A percentile compares a stretch with the other conserved stretches of the same genome.
These are phyloP conservation scores for Pseudohalonectria lignicola DNA, from an alignment of 2,329 filamentous ascomycete species.

Conservation along the genomic window DNA sequence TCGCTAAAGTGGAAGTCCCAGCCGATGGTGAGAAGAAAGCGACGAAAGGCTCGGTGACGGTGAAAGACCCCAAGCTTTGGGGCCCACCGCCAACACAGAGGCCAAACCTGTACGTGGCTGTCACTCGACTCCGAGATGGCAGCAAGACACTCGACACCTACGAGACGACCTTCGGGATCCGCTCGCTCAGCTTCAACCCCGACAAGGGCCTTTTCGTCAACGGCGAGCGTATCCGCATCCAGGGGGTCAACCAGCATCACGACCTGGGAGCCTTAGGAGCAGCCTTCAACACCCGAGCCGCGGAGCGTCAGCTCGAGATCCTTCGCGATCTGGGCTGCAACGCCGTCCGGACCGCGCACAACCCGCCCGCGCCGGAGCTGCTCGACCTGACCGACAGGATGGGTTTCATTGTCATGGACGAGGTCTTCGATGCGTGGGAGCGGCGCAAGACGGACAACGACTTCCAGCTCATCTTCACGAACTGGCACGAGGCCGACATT, in stretches of 20 bases:
- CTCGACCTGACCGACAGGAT: conserved; percentile 36
- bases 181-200: conserved; percentile 25
- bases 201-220: conserved; percentile 34
- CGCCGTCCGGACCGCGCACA: conserved; percentile 38
- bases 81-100: conserved; percentile 31
- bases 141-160: conserved; percentile 21
- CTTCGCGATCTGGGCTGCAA: conserved; percentile 39
- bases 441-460: conserved; percentile 32
- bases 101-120: conserved; percentile 35
- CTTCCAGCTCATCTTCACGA: conserved; percentile 37
- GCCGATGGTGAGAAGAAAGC: conserved; percentile 17
- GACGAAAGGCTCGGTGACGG: conserved; percentile 19
- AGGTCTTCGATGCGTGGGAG: conserved; percentile 42
- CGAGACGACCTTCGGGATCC: conserved; percentile 38
- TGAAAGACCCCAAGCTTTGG: conserved; percentile 32
- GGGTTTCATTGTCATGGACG: conserved; percentile 39
- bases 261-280: conserved; percentile 37
- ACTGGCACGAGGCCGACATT: conserved; percentile 42
- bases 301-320: conserved; percentile 35
- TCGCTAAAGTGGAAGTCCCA: conserved; percentile 14
- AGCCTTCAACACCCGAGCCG: conserved; percentile 37
- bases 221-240: conserved; percentile 27
- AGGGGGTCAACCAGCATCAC: conserved; percentile 39
- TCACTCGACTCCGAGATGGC: conserved; percentile 24
- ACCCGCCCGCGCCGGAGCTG: conserved; percentile 38